phyloP scores from a whole-genome alignment of 2,329 filamentous ascomycete species.

The Acrocalymma vagum region DNA sequence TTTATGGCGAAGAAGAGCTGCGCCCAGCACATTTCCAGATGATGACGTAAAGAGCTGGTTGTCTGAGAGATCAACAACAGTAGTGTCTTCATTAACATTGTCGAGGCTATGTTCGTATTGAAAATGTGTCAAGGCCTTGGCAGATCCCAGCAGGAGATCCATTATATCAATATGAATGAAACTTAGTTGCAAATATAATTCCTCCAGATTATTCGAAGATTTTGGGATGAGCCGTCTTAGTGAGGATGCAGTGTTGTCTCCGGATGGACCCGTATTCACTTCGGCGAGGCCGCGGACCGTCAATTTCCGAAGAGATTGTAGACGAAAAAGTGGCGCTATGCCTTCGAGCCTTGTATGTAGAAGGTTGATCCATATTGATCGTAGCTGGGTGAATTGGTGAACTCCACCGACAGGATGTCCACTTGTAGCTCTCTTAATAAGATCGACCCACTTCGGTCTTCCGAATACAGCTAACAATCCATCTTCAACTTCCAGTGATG shows the following conservation, averaged over 20 bases:
- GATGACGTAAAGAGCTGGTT: not conserved
- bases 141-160: slow-evolving; percentile 21
- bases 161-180: slow-evolving; percentile 19
- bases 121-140: slow-evolving; percentile 23
- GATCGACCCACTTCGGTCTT: slow-evolving; percentile 27
- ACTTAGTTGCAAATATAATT: slow-evolving; percentile 20
- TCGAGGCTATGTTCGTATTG: slow-evolving; percentile 14
- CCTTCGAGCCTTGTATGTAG: slow-evolving; percentile 8
- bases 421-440: slow-evolving; percentile 24
- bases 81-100: slow-evolving; percentile 6
- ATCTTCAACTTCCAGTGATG: slow-evolving; percentile 14
- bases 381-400: slow-evolving; percentile 29
- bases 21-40: slow-evolving; percentile 1
- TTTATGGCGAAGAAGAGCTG: slow-evolving; percentile 19
- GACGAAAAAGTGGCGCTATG: slow-evolving; percentile 29
- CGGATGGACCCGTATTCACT: slow-evolving; percentile 2
- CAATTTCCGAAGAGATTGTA: slow-evolving; percentile 29
- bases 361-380: slow-evolving; percentile 25
- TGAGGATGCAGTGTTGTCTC: slow-evolving; percentile 7
- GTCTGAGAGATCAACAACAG: slow-evolving; percentile 3
- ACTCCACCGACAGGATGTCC: slow-evolving; percentile 15
- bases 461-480: not conserved
- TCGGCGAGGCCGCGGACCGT: slow-evolving; percentile 18
- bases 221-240: slow-evolving; percentile 24
- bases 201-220: slow-evolving; percentile 22